Evolutionary conservation across 305 asterid genomes (phyloP).

Genomic region (Fraxinus paxiana): DNA sequence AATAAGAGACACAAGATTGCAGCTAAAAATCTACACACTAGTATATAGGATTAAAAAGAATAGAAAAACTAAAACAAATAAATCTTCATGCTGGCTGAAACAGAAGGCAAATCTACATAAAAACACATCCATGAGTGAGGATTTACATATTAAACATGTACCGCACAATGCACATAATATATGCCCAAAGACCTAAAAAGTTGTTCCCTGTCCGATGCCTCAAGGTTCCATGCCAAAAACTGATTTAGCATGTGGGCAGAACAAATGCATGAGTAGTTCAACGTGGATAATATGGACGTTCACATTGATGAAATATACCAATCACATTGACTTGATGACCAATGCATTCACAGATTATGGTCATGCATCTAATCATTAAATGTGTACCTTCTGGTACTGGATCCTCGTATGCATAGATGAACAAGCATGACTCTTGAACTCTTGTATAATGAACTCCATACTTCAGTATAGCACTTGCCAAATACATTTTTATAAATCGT

Average conservation of each 20-base stretch:
- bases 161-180: constrained; percentile 7
- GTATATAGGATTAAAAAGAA: constrained; percentile 8
- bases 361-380: neutral
- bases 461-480: neutral
- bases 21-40: neutral
- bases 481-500: neutral
- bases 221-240: neutral
- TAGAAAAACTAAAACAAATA: neutral
- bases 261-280: constrained; percentile 15
- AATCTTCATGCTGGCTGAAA: neutral
- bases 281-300: constrained; percentile 14
- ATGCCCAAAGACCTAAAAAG: constrained; percentile 10
- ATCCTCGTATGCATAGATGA: neutral
- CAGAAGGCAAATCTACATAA: constrained; percentile 7
- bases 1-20: constrained; percentile 27
- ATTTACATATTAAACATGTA: constrained; percentile 1
- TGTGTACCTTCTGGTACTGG: constrained; percentile 6
- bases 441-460: constrained; percentile 1
- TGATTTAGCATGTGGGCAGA: neutral
- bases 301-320: constrained; percentile 15
- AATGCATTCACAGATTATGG: constrained; percentile 3
- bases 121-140: neutral
- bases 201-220: constrained; percentile 11
- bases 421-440: constrained; percentile 10
- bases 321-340: constrained; percentile 11